phyloP scores from a whole-genome alignment of 1,284 basidiomycete species.

The Tranzscheliella williamsii region DNA sequence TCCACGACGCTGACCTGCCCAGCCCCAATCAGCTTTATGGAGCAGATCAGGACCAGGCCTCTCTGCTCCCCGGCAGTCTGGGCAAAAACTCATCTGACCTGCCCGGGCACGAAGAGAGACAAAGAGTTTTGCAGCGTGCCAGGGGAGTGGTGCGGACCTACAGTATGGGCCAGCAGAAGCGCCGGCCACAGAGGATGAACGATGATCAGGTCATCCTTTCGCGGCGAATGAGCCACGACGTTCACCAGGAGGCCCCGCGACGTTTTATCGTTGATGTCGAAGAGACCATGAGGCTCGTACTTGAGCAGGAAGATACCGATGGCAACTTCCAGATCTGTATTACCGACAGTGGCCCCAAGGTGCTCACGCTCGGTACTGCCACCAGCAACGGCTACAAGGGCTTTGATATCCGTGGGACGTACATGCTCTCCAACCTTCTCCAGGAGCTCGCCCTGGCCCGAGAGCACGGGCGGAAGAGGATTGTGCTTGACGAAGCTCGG shows the following conservation, averaged over 20 bases:
- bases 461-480: conserved; percentile 90
- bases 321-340: conserved; percentile 93
- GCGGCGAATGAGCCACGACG: conserved; percentile 60
- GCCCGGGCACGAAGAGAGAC: conserved; percentile 11
- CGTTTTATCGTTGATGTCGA: conserved; percentile 95
- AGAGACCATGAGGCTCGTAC: conserved; percentile 91
- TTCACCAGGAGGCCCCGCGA: conserved; percentile 62
- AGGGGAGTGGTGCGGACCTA: conserved; percentile 54
- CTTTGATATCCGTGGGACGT: conserved; percentile 72
- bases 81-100: conserved; percentile 12
- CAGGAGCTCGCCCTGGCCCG: conserved; percentile 97
- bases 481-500: conserved; percentile 94
- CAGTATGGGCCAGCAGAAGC: conserved; percentile 57
- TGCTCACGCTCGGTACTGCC: conserved; percentile 91
- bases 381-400: conserved; percentile 90
- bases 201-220: conserved; percentile 54
- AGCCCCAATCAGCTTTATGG: conserved; percentile 25
- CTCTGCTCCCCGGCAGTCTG: conserved; percentile 19
- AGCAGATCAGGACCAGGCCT: conserved; percentile 33
- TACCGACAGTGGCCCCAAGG: conserved; percentile 93
- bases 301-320: conserved; percentile 98
- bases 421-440: conserved; percentile 98
- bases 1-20: conserved; percentile 20
- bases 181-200: conserved; percentile 48
- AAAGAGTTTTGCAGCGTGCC: conserved; percentile 27